Percentiles rank a stretch among this genome's conserved stretches.
Conservation (phyloP, 164 flowering plant species). For the Buxus sempervirens region DNA sequence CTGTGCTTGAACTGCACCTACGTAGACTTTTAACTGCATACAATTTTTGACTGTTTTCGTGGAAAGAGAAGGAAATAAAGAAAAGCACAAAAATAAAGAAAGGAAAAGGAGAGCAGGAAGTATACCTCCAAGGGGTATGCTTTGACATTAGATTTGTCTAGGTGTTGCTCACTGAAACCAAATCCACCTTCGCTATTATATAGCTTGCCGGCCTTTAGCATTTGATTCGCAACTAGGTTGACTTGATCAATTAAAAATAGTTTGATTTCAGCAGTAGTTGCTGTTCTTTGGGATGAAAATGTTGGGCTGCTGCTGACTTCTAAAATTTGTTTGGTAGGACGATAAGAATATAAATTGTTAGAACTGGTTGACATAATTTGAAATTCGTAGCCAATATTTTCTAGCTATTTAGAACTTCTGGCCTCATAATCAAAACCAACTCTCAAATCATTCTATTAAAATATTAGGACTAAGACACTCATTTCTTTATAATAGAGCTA, state of each 20-base stretch:
- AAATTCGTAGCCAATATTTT: conserved; percentile 6
- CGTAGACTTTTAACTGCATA: too few relatives aligned
- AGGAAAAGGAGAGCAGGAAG: not conserved
- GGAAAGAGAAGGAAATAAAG: too few relatives aligned
- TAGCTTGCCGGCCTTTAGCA: not conserved
- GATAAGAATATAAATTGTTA: conserved; percentile 21
- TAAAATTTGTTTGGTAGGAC: conserved; percentile 19
- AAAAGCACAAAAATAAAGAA: too few relatives aligned
- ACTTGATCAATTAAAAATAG: not conserved
- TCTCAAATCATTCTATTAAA: conserved; percentile 7
- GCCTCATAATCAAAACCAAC: conserved; percentile 11
- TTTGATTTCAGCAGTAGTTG: conserved; percentile 16
- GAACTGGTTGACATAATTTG: conserved; percentile 26
- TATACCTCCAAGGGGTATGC: not conserved
- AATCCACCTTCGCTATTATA: not conserved
- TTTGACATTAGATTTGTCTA: too few relatives aligned
- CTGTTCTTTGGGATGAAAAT: not conserved
- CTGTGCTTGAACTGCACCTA: too few relatives aligned
- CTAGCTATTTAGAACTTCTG: conserved; percentile 11
- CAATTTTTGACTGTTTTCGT: too few relatives aligned
- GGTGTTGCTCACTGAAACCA: not conserved
- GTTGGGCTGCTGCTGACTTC: conserved; percentile 13
- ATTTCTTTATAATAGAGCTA: not conserved
- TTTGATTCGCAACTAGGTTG: not conserved
- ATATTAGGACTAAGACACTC: not conserved